phyloP scores from a whole-genome alignment of 345 rosid genomes.

The Gossypioides kirkii region DNA sequence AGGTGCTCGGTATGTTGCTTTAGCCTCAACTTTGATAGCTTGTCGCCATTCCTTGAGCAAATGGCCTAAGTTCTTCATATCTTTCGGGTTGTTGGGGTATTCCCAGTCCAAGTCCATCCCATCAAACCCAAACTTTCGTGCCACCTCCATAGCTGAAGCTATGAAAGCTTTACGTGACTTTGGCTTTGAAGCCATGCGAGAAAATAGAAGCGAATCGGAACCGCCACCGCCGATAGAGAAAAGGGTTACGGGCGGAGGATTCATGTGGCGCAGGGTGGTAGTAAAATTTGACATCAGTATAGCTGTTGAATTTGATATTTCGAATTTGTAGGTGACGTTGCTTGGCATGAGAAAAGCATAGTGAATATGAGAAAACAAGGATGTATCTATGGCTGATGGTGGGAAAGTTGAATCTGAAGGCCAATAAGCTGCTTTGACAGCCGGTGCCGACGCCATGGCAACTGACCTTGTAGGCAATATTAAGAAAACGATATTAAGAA shows the following conservation, averaged over 20 bases:
- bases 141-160: constrained; percentile 37
- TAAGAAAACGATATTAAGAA: constrained; percentile 4
- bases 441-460: constrained; percentile 16
- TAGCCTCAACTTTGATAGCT: constrained; percentile 33
- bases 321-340: constrained; percentile 30
- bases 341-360: constrained; percentile 54
- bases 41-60: constrained; percentile 38
- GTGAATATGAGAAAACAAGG: constrained; percentile 46
- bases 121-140: constrained; percentile 42
- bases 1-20: constrained; percentile 24
- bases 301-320: constrained; percentile 18
- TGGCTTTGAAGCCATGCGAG: constrained; percentile 28
- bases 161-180: constrained; percentile 35
- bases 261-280: constrained; percentile 32
- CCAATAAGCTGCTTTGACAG: constrained; percentile 47
- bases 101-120: constrained; percentile 75
- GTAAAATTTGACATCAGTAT: constrained; percentile 35
- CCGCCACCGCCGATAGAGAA: constrained; percentile 46
- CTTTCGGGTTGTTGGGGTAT: constrained; percentile 29
- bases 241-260: constrained; percentile 37
- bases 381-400: constrained; percentile 46
- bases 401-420: constrained; percentile 26
- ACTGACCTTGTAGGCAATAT: not conserved
- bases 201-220: constrained; percentile 18
- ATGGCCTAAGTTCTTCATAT: constrained; percentile 33